phyloP scores from a whole-genome alignment of 805 yeast genomes.

The Yarrowia phangngaensis region DNA sequence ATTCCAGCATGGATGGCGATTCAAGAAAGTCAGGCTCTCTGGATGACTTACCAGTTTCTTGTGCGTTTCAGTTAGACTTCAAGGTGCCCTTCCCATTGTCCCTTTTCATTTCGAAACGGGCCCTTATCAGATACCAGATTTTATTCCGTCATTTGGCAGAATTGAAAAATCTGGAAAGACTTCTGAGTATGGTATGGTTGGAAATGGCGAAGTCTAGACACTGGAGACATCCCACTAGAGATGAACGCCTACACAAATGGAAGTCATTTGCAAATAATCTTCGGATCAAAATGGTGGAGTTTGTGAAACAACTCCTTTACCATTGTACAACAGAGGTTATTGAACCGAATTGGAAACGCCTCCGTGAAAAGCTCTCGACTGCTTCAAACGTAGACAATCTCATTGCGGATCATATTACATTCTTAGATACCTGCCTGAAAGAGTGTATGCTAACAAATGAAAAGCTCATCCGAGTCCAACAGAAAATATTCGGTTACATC shows the following conservation, averaged over 20 bases:
- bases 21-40: slow-evolving; percentile 5
- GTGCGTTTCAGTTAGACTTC: slow-evolving; percentile 42
- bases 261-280: slow-evolving; percentile 39
- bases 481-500: slow-evolving; percentile 44
- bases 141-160: slow-evolving; percentile 67
- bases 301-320: slow-evolving; percentile 52
- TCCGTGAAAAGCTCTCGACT: slow-evolving; percentile 38
- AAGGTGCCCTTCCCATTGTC: slow-evolving; percentile 81
- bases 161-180: slow-evolving; percentile 57
- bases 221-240: slow-evolving; percentile 54
- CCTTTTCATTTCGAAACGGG: slow-evolving; percentile 64
- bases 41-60: slow-evolving; percentile 27
- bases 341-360: slow-evolving; percentile 49
- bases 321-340: slow-evolving; percentile 59
- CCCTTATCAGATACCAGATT: slow-evolving; percentile 72
- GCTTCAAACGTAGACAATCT: slow-evolving; percentile 45
- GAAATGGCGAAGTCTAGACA: slow-evolving; percentile 60
- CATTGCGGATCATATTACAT: slow-evolving; percentile 49
- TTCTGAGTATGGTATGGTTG: slow-evolving; percentile 65
- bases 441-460: slow-evolving; percentile 65
- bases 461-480: slow-evolving; percentile 45
- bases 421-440: slow-evolving; percentile 58
- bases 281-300: slow-evolving; percentile 51
- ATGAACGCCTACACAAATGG: slow-evolving; percentile 49
- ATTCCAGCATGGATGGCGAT: slow-evolving; percentile 7